phyloP scores from a whole-genome alignment of 768 basidiomycete species.

The Suillus paluster region DNA sequence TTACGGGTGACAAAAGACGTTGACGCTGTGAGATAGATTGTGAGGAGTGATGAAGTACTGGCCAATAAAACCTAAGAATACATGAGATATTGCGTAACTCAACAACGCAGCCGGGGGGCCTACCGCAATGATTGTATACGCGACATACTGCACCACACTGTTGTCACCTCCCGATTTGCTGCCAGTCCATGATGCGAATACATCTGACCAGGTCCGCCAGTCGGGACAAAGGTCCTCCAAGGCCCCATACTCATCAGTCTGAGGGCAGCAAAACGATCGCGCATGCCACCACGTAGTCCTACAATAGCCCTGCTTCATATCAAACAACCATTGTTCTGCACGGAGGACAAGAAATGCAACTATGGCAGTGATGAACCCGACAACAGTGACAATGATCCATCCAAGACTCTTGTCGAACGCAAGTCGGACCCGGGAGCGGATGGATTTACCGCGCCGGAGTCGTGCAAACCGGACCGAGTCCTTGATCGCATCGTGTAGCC shows the following conservation, averaged over 20 bases:
- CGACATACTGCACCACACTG: slow-evolving; percentile 62
- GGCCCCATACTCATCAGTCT: slow-evolving; percentile 16
- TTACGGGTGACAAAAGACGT: slow-evolving; percentile 88
- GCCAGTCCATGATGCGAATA: slow-evolving; percentile 42
- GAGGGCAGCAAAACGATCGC: slow-evolving; percentile 81
- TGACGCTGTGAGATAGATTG: slow-evolving; percentile 86
- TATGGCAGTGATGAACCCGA: slow-evolving; percentile 85
- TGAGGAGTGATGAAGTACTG: slow-evolving; percentile 73
- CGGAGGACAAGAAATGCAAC: slow-evolving; percentile 87
- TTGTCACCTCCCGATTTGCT: slow-evolving; percentile 35
- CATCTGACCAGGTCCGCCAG: slow-evolving; percentile 80
- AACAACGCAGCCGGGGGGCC: slow-evolving; percentile 32
- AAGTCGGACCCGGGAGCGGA: slow-evolving; percentile 66
- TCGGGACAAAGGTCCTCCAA: slow-evolving; percentile 52
- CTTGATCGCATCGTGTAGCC: slow-evolving; percentile 96
- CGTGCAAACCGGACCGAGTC: slow-evolving; percentile 83
- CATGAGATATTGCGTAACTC: slow-evolving; percentile 4
- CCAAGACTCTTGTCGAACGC: slow-evolving; percentile 79
- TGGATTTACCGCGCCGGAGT: slow-evolving; percentile 69
- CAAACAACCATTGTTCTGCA: slow-evolving; percentile 88
- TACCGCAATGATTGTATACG: slow-evolving; percentile 82
- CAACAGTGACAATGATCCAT: slow-evolving; percentile 87
- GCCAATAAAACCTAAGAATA: slow-evolving; percentile 69
- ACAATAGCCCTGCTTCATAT: slow-evolving; percentile 93
- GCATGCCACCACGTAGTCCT: slow-evolving; percentile 68